Conservation (phyloP, 495 filamentous ascomycete genomes). For the Penicillium diatomitis region DNA sequence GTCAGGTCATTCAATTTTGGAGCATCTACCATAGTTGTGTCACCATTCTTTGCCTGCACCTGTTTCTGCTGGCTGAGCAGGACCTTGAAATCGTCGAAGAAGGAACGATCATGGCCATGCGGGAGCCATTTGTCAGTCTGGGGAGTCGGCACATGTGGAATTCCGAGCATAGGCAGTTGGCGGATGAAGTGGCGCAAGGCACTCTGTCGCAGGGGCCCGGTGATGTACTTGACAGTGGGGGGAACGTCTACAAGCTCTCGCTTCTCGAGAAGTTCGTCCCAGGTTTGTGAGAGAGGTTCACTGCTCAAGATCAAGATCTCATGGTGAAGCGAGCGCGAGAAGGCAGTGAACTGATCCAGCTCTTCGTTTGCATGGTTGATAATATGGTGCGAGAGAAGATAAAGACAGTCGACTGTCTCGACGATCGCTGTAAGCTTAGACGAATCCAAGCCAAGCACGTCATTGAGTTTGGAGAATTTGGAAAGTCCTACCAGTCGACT, state of each 20-base stretch:
- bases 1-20: constrained; percentile 47
- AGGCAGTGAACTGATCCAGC: constrained; percentile 64
- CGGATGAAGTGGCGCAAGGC: constrained; percentile 36
- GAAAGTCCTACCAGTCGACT: constrained; percentile 80
- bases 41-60: constrained; percentile 11
- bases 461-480: constrained; percentile 62
- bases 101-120: constrained; percentile 32
- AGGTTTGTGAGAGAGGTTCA: constrained; percentile 36
- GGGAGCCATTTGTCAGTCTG: constrained; percentile 29
- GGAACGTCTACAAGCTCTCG: constrained; percentile 38
- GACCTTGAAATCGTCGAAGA: constrained; percentile 40
- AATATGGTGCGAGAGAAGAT: constrained; percentile 64
- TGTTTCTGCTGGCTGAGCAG: constrained; percentile 26
- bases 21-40: constrained; percentile 21
- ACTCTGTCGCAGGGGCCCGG: constrained; percentile 41
- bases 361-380: constrained; percentile 66
- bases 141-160: constrained; percentile 16
- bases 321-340: constrained; percentile 76
- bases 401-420: constrained; percentile 64
- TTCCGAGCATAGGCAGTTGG: constrained; percentile 33
- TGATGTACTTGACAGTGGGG: constrained; percentile 42
- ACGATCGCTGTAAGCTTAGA: constrained; percentile 49
- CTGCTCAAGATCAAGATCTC: constrained; percentile 59
- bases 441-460: constrained; percentile 55
- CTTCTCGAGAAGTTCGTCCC: constrained; percentile 40